Base-by-base conservation (phyloP, 768 basidiomycete genomes). In the Coprinopsis sp. region DNA sequence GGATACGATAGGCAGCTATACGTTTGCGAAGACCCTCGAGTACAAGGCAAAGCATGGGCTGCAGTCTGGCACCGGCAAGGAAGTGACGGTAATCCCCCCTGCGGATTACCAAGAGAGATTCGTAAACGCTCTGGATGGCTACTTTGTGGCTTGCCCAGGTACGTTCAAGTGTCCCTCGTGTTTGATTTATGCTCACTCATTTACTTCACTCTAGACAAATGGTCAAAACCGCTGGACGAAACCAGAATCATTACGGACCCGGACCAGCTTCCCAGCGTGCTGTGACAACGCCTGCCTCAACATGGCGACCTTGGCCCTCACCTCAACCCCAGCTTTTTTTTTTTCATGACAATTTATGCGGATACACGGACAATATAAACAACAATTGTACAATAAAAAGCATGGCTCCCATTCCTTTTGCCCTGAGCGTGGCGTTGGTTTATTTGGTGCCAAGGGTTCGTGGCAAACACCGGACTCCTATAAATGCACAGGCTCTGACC, bases 1-100 rank as follows among this genome's bases (percentile, higher is more conserved):
- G 7, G 89, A 92, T 59, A 89, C 87, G 0, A 89, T 92, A 21
- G 89, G 82, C 23, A 87, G 85, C 55, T 92, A 85, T 62, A 88
- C 86, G 0, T 84, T 91, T 52, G 88, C 87, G 2, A 92, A 91
- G 63, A 90, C 87, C 0, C 67, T 92, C 6, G 89, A 92, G 62
- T 88, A 88, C 63, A 86, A 88, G 59, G 87, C 87, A 7, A 92
- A 92, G 62, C 82, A 87, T 34, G 81, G 79, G 4, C 68, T 91
- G 11, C 80, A 80, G 37, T 68, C 79, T 28, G 79, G 77, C 2
- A 83, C 23, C n/a, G 38, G 27, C 1, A 65, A 87, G 51, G 83
- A 89, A 27, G 79, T 87, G 7, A 91, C 88, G 0, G 84, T 91
- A 12, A 73, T 91, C 33, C 88, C 88, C 1, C 88, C 88, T 2